A percentile compares a stretch with the other conserved stretches of the same genome.
These are phyloP conservation scores for Exsudoporus frostii DNA, from an alignment of 768 basidiomycete species.

Conservation along the genomic window DNA sequence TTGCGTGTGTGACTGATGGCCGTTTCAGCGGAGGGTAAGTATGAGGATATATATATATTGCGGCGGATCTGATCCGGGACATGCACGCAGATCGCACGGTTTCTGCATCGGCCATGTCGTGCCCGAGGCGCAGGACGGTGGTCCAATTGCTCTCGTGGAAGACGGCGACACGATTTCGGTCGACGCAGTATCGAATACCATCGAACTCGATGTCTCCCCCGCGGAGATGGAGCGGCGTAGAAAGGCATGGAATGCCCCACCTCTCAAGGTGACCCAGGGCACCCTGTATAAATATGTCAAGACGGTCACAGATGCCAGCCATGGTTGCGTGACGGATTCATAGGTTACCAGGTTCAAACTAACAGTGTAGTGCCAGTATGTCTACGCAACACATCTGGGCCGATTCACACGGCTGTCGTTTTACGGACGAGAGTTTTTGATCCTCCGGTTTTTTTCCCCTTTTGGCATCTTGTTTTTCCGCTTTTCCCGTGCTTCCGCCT, in stretches of 20 bases:
- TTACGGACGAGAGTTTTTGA: constrained; percentile 48
- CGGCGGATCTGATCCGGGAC: constrained; percentile 13
- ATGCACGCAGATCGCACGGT: constrained; percentile 73
- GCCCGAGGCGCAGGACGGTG: constrained; percentile 92
- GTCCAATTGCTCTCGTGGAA: constrained; percentile 85
- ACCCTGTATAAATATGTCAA: constrained; percentile 89
- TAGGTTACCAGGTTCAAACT: constrained; percentile 36
- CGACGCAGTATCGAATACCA: constrained; percentile 83
- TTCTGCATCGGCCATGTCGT: constrained; percentile 98
- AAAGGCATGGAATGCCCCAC: constrained; percentile 76
- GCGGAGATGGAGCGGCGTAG: constrained; percentile 77
- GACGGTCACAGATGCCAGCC: constrained; percentile 85
- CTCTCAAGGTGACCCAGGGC: constrained; percentile 78
- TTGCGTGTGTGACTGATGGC: constrained; percentile 96
- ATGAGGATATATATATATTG: constrained; percentile 11
- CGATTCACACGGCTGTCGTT: constrained; percentile 15
- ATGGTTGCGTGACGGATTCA: constrained; percentile 88
- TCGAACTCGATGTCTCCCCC: constrained; percentile 71
- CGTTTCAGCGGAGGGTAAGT: constrained; percentile 96
- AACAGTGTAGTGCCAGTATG: constrained; percentile 8
- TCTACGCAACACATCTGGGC: constrained; percentile 1
- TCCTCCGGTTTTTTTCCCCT: constrained; percentile 83
- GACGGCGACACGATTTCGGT: constrained; percentile 88
- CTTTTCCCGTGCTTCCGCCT: constrained; percentile 83
- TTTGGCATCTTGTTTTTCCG: constrained; percentile 95